A percentile compares a stretch with the other conserved stretches of the same genome.
phyloP scores from a whole-genome alignment of 1,284 basidiomycete species.

The Ustilago bromivora region DNA sequence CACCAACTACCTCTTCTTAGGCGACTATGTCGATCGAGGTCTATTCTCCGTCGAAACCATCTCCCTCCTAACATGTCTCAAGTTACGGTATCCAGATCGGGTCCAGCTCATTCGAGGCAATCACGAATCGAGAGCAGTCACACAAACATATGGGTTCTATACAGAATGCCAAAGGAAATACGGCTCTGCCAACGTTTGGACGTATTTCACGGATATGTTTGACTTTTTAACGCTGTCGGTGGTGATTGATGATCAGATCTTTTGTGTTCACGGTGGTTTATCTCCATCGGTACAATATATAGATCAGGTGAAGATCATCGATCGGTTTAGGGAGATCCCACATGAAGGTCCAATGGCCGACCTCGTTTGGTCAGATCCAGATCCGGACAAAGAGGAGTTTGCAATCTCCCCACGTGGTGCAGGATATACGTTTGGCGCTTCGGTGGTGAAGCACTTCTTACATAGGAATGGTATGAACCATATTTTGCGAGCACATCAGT shows the following conservation, averaged over 20 bases:
- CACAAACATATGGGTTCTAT: constrained; percentile 99
- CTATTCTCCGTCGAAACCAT: constrained; percentile 99
- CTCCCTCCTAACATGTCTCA: constrained; percentile 94
- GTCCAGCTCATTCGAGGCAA: constrained; percentile 98
- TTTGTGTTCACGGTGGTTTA: constrained; percentile 97
- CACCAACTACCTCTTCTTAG: constrained; percentile 88
- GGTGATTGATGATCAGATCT: constrained; percentile 98
- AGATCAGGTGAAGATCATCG: constrained; percentile 99
- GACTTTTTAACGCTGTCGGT: constrained; percentile 97
- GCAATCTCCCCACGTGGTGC: constrained; percentile 97
- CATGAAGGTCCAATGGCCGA: constrained; percentile 99
- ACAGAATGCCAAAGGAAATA: constrained; percentile 98
- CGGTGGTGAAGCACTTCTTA: constrained; percentile 96
- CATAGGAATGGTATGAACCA: constrained; percentile 94
- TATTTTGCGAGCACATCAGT: constrained; percentile 95
- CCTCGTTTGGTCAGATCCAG: constrained; percentile 99
- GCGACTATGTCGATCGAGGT: constrained; percentile 97
- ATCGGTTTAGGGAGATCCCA: constrained; percentile 99
- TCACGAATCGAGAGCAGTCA: constrained; percentile 97
- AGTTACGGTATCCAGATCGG: constrained; percentile 94
- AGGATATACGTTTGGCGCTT: constrained; percentile 97
- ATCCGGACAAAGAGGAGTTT: constrained; percentile 98
- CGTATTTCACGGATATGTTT: constrained; percentile 99
- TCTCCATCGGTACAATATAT: constrained; percentile 98
- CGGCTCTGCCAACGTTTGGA: constrained; percentile 90